Evolutionary conservation across 23 red algal species (phyloP), one percentile per base, ranked within the genome.

Genomic region (Gracilaria domingensis): DNA sequence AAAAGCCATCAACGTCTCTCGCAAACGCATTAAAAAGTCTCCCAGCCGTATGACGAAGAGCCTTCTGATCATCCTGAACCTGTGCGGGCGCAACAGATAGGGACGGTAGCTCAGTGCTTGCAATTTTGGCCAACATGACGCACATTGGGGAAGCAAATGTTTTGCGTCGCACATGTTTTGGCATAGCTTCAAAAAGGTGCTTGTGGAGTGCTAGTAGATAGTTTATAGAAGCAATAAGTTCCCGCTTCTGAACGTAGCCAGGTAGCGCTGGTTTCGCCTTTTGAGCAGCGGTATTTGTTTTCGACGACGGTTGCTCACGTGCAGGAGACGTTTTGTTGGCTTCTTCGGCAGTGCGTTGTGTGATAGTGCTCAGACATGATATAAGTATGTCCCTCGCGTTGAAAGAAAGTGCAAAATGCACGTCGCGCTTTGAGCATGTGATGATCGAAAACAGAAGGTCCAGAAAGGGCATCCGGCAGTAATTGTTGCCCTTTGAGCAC

Each of bases 391-490:
- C 21, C 75, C 85, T 37, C 3, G 29, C 54, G 33, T 89, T 75
- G 38, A 45, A 34, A 21, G 85, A 66, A 38, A 89, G 58, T 11
- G 33, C 37, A 37, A 79, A 47, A 49, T 55, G 35, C 12, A 89
- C 60, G 36, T 89, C 85, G 4, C 33, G 59, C 23, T 89, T 70
- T 8, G 39, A 54, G 62, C 51, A 66, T 14, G 85, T 70, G 30
- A 89, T 44, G 1, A 89, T 28, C 18, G 42, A 45, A 57, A 61
- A 60, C 33, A 89, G 8, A 57, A 89, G 74, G 20, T 58, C 85
- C 12, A 89, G 26, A 67, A 79, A 89, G 8, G 85, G 85, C 44
- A 79, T 28, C n/a, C 85, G 35, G 60, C 85, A 89, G 71, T 29
- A 42, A 48, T 89, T 78, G 34, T 89, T 89, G 9, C n/a, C 20